Evolutionary conservation across 225 moss, liverwort and hornwort species (phyloP).

Genomic region (Sphagnum contortum): DNA sequence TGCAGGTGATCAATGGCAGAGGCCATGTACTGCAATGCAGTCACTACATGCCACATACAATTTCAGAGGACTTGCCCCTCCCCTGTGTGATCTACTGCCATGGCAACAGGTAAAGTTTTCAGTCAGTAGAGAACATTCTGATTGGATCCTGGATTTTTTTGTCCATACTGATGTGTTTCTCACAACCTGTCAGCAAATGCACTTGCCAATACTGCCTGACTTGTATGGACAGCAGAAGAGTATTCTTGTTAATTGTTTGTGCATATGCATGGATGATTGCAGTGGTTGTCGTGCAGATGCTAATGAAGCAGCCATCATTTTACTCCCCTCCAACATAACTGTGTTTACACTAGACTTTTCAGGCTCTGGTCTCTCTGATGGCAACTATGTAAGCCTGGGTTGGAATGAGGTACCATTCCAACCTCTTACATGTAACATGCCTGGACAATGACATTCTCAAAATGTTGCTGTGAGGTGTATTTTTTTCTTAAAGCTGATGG

Average conservation of each 20-base stretch:
- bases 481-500: not conserved
- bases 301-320: constrained; percentile 95
- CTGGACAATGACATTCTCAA: not conserved
- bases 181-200: too few relatives aligned
- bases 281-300: constrained; percentile 99
- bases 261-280: constrained; percentile 11
- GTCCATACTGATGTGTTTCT: too few relatives aligned
- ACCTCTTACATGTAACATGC: not conserved
- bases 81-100: constrained; percentile 95
- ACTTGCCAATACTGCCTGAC: too few relatives aligned
- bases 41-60: constrained; percentile 76
- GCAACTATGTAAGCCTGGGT: constrained; percentile 94
- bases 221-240: too few relatives aligned
- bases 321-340: constrained; percentile 92
- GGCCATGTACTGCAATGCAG: constrained; percentile 81
- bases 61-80: constrained; percentile 63
- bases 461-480: not conserved
- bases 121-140: not conserved
- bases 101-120: constrained; percentile 64
- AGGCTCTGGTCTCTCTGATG: constrained; percentile 95
- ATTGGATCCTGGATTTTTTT: too few relatives aligned
- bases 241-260: too few relatives aligned
- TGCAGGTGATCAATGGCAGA: constrained; percentile 70
- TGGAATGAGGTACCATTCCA: constrained; percentile 84
- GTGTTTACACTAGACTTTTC: constrained; percentile 97